These are phyloP conservation scores for Nyssa sinensis DNA, from an alignment of 148 eudicot species.

Conservation along the genomic window DNA sequence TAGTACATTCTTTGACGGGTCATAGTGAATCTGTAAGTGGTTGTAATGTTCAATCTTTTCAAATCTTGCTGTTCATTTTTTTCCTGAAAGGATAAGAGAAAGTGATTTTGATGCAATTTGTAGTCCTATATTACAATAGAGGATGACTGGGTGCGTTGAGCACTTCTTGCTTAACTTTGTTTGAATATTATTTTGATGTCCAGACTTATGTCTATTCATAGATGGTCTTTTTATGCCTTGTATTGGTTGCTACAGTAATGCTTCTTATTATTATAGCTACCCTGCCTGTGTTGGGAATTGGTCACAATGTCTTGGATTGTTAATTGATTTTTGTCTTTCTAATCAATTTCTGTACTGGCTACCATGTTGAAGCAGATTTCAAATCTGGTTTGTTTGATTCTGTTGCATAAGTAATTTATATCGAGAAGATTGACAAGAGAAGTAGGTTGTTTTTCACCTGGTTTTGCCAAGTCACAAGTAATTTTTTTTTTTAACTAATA, in stretches of 20 bases:
- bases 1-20: conserved; percentile 96
- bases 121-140: background rate
- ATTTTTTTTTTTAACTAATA: too few relatives aligned
- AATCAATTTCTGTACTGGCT: background rate
- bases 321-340: too few relatives aligned
- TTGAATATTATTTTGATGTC: background rate
- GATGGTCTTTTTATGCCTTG: background rate
- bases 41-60: background rate
- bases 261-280: background rate
- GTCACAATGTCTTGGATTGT: background rate
- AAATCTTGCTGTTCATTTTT: background rate
- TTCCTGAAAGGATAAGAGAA: background rate
- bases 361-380: too few relatives aligned
- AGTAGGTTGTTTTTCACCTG: too few relatives aligned
- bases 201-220: background rate
- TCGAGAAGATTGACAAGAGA: too few relatives aligned
- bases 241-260: background rate
- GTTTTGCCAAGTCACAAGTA: too few relatives aligned
- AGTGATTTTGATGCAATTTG: background rate
- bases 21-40: conserved; percentile 88
- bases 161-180: background rate
- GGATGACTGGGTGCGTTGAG: background rate
- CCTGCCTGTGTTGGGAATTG: too few relatives aligned
- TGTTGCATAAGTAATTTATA: too few relatives aligned
- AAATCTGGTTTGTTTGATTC: too few relatives aligned